A percentile compares a stretch with the other conserved stretches of the same genome.
These are phyloP conservation scores for Bathelium albidoporum DNA, from an alignment of 495 filamentous ascomycete species.

Conservation along the genomic window DNA sequence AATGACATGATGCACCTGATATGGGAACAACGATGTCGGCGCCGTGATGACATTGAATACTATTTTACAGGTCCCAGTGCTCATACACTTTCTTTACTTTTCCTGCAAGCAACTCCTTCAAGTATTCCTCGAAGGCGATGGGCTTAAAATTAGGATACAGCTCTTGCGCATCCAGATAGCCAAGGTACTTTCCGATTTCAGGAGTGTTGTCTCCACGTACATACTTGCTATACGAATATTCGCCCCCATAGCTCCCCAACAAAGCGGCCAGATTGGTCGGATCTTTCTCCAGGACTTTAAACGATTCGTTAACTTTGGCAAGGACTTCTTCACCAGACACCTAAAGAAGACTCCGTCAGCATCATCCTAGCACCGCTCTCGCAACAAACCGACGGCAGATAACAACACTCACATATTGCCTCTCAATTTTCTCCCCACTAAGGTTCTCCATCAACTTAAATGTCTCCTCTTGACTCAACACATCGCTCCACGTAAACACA, in stretches of 20 bases:
- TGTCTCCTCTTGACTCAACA: slow-evolving; percentile 41
- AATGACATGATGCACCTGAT: too few species aligned
- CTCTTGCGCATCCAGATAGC: slow-evolving; percentile 46
- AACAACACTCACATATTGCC: slow-evolving; percentile 38
- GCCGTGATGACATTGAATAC: too few species aligned
- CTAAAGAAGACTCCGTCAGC: not conserved
- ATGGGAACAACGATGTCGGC: too few species aligned
- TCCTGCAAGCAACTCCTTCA: not conserved
- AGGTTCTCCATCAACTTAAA: slow-evolving; percentile 41
- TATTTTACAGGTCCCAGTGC: too few species aligned
- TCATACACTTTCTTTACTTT: not conserved
- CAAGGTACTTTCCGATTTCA: slow-evolving; percentile 48
- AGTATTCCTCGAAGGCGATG: not conserved
- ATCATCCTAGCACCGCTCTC: too few species aligned
- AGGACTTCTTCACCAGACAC: slow-evolving; percentile 19
- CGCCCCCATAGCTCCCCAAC: slow-evolving; percentile 33
- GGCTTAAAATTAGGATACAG: slow-evolving; percentile 40
- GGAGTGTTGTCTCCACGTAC: slow-evolving; percentile 48
- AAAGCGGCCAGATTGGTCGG: slow-evolving; percentile 39
- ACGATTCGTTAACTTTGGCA: slow-evolving; percentile 26
- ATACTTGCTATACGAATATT: slow-evolving; percentile 44
- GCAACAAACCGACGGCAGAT: not conserved
- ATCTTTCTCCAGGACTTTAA: slow-evolving; percentile 35
- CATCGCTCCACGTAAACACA: slow-evolving; percentile 44
- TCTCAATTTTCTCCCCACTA: slow-evolving; percentile 44